phyloP scores from a whole-genome alignment of 768 basidiomycete species.

The Inosperma sp. region DNA sequence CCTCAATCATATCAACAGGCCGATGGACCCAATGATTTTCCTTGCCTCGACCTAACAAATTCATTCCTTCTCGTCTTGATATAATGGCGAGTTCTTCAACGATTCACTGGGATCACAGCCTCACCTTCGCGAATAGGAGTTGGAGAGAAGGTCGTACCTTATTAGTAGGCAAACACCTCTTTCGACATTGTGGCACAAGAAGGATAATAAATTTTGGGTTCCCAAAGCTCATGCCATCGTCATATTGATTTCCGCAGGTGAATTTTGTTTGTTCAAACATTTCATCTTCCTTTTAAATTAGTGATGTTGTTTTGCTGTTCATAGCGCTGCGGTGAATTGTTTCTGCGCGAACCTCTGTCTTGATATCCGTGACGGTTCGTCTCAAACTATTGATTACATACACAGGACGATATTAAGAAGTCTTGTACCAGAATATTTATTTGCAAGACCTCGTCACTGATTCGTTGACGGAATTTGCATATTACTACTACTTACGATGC shows the following conservation, averaged over 20 bases:
- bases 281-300: neutral
- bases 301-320: neutral
- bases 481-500: too few relatives aligned
- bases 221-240: slow-evolving; percentile 77
- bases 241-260: slow-evolving; percentile 79
- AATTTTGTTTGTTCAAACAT: slow-evolving; percentile 13
- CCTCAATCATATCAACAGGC: too few relatives aligned
- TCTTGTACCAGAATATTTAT: slow-evolving; percentile 58
- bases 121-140: slow-evolving; percentile 39
- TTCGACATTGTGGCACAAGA: slow-evolving; percentile 90
- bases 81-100: slow-evolving; percentile 63
- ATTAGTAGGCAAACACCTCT: slow-evolving; percentile 67
- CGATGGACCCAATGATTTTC: slow-evolving; percentile 56
- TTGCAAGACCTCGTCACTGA: slow-evolving; percentile 87
- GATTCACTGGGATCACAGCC: slow-evolving; percentile 29
- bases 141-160: slow-evolving; percentile 67
- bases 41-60: slow-evolving; percentile 83
- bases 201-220: slow-evolving; percentile 95
- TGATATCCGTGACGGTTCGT: slow-evolving; percentile 34
- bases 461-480: slow-evolving; percentile 83
- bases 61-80: slow-evolving; percentile 82
- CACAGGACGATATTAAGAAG: too few relatives aligned
- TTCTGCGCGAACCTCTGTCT: slow-evolving; percentile 65
- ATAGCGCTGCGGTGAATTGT: slow-evolving; percentile 54
- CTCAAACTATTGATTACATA: neutral